Evolutionary conservation across 352 stramenopile species (phyloP).

Genomic region (Globisporangium camurandrum): DNA sequence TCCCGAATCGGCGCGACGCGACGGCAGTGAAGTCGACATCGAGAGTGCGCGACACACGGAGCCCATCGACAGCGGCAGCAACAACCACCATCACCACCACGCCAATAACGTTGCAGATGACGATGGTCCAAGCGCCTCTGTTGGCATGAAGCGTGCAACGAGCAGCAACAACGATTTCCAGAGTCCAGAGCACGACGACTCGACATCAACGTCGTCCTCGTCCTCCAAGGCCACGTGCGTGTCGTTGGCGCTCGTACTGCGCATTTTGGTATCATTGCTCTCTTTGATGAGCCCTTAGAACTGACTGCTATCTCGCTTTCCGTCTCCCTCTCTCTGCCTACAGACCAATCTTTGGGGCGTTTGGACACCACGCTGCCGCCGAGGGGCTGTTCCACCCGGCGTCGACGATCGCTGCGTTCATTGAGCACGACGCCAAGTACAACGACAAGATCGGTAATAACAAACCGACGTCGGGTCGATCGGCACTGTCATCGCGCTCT

Average conservation of each 20-base stretch:
- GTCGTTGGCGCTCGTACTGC: not conserved
- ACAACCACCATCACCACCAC: constrained; percentile 11
- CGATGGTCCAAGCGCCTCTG: not conserved
- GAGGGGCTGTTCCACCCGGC: constrained; percentile 74
- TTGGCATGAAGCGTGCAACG: not conserved
- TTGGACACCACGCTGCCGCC: constrained; percentile 49
- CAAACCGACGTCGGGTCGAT: constrained; percentile 10
- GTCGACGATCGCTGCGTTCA: constrained; percentile 67
- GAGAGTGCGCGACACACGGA: too few relatives aligned
- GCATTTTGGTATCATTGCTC: not conserved
- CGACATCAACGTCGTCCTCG: not conserved
- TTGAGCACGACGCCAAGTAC: constrained; percentile 73
- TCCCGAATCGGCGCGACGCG: constrained; percentile 17
- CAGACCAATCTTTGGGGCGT: constrained; percentile 50
- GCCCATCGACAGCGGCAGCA: constrained; percentile 11
- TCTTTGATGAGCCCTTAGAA: too few relatives aligned
- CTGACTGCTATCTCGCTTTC: not conserved
- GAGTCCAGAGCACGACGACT: constrained; percentile 7
- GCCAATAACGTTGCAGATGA: constrained; percentile 12
- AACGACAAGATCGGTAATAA: constrained; percentile 2
- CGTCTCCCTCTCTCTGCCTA: not conserved
- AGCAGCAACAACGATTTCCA: constrained; percentile 6
- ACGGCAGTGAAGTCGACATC: constrained; percentile 9
- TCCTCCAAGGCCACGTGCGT: constrained; percentile 6
- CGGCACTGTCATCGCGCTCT: constrained; percentile 12